These are phyloP conservation scores for Phoma sp. DNA, from an alignment of 2,329 filamentous ascomycete species.

Conservation along the genomic window DNA sequence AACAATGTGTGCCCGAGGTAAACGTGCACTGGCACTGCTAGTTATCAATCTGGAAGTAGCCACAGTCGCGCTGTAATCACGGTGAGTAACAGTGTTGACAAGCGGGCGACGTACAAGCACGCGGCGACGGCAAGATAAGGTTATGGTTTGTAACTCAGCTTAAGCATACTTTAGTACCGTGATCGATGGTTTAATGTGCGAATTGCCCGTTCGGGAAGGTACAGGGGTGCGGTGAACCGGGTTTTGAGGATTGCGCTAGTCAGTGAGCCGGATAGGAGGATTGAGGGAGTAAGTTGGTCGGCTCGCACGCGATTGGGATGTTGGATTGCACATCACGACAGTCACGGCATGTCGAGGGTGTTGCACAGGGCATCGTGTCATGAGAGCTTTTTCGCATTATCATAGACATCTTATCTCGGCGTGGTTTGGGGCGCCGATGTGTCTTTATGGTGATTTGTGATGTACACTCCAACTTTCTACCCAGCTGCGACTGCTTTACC, in stretches of 20 bases:
- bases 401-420: conserved; percentile 39
- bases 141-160: conserved; percentile 17
- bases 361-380: neutral
- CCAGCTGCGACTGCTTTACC: conserved; percentile 58
- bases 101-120: neutral
- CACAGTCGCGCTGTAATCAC: neutral
- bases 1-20: too few species aligned
- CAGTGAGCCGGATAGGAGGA: neutral
- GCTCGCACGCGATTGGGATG: too few species aligned
- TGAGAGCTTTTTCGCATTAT: conserved; percentile 37
- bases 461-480: conserved; percentile 21
- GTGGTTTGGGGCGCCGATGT: conserved; percentile 17
- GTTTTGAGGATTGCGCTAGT: neutral
- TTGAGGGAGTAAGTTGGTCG: too few species aligned
- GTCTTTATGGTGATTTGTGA: conserved; percentile 32
- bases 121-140: conserved; percentile 17
- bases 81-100: neutral
- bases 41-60: too few species aligned
- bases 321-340: too few species aligned
- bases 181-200: neutral
- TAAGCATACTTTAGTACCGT: conserved; percentile 18
- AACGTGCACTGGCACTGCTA: too few species aligned
- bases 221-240: neutral
- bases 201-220: conserved; percentile 8
- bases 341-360: neutral